Conservation (phyloP, 306 rosid genomes). For the Adenanthera pavonina region DNA sequence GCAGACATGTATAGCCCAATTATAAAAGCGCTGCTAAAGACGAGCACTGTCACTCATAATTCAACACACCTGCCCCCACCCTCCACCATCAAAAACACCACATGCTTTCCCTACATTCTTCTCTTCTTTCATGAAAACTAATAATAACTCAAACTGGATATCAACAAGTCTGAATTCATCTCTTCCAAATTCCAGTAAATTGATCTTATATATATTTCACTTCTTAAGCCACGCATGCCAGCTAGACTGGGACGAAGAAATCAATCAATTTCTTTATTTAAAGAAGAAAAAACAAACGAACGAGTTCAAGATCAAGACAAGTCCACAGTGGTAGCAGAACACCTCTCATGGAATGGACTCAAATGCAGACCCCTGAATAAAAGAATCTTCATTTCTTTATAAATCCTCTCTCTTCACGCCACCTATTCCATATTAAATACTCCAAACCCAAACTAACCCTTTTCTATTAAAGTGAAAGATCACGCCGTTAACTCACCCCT, state of each 20-base stretch:
- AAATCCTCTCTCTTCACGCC: not conserved
- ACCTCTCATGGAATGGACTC: not conserved
- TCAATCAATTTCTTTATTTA: not conserved
- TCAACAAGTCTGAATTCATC: not conserved
- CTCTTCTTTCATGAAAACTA: not conserved
- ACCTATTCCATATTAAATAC: not conserved
- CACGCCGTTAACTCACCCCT: slow-evolving; percentile 3
- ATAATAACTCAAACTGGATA: not conserved
- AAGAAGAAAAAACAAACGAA: not conserved
- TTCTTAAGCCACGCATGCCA: slow-evolving; percentile 1
- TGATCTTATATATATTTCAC: slow-evolving; percentile 16
- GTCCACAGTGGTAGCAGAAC: not conserved
- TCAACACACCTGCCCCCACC: slow-evolving; percentile 2
- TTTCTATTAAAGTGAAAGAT: not conserved
- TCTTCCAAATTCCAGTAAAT: not conserved
- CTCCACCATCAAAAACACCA: not conserved
- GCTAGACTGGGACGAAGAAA: not conserved
- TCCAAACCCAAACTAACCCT: not conserved
- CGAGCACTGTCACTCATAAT: not conserved
- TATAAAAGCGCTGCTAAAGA: not conserved
- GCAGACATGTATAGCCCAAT: slow-evolving; percentile 8
- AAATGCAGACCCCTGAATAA: not conserved
- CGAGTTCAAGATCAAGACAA: not conserved
- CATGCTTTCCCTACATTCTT: too few species aligned
- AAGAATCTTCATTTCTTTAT: not conserved